Base-by-base conservation (phyloP, 106 monocot genomes). In the Vanilla planifolia region DNA sequence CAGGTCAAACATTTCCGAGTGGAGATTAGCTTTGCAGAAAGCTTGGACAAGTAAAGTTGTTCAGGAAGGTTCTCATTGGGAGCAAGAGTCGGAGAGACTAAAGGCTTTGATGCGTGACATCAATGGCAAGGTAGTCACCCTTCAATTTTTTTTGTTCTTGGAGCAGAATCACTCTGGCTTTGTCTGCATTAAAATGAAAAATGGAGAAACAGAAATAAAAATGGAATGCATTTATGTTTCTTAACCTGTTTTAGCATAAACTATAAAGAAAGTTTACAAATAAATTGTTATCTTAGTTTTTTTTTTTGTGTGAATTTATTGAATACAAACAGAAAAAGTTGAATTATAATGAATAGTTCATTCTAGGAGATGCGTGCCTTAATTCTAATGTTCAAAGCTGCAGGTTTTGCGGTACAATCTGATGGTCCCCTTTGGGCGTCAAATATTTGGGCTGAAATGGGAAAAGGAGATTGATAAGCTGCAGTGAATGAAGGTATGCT, bases 381-480 rank as follows among this genome's bases (percentile, higher is more conserved):
- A 34, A 10, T 36, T 37, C 39, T 26, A 26, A 22, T 41, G 8
- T 67, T 30, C 6, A 51, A 50, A 50, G 64, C 65, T 73, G 63
- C 89, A 95, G 95, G 75, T 96, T 46, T 66, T 96, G 8, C 65
- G 74, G 24, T 96, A 96, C 71, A 96, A 96, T 70, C 83, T 96
- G 14, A 87, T 90, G 50, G 95, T 86, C 13, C 95, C 95, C 7
- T 96, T 96, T 51, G 89, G 89, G 6, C 80, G 95, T 21, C 89
- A 96, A 51, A 86, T 89, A 80, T 81, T 77, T 72, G 94, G 94
- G 27, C 80, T 96, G 13, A 96, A 87, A 25, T 96, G 95, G 95
- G 95, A 86, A 63, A 96, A 90, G 68, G 95, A 90, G 62, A 65
- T 81, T 24, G 85, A 68, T 41, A 89, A 66, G 34, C 62, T 93